Evolutionary conservation across 208 protist genomes (phyloP).

Genomic region (Jaenimonas drosophilae): DNA sequence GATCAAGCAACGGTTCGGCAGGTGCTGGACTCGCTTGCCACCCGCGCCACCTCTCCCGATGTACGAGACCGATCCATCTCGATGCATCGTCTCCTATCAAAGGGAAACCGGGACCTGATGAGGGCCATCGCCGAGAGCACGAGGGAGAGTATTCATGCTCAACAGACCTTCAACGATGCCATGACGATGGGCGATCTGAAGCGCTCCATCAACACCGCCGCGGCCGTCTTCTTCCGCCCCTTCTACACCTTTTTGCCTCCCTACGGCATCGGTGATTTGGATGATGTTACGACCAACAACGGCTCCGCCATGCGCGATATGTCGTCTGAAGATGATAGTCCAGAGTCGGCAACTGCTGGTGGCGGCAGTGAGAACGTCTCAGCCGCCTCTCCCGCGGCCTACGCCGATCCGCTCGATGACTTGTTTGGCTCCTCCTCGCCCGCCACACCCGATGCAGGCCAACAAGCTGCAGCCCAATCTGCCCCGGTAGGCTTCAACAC

Average conservation of each 20-base stretch:
- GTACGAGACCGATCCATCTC: constrained; percentile 98
- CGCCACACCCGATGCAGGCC: too few relatives aligned
- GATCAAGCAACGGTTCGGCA: constrained; percentile 48
- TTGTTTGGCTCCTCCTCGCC: too few relatives aligned
- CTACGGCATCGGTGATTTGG: constrained; percentile 54
- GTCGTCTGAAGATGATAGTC: neutral
- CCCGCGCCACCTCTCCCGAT: constrained; percentile 95
- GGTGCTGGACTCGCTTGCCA: constrained; percentile 58
- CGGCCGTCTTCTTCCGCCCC: constrained; percentile 95
- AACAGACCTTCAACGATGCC: constrained; percentile 88
- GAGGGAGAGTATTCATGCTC: constrained; percentile 91
- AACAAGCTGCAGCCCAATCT: neutral
- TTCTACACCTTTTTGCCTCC: constrained; percentile 90
- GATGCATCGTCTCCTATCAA: constrained; percentile 98
- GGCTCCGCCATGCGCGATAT: constrained; percentile 3
- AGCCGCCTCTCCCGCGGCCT: neutral
- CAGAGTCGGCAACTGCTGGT: neutral
- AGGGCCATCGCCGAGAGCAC: too few relatives aligned
- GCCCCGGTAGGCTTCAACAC: neutral
- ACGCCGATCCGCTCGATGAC: constrained; percentile 29
- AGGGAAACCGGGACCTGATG: too few relatives aligned
- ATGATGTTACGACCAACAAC: constrained; percentile 11
- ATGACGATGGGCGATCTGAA: constrained; percentile 87
- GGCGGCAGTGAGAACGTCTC: neutral
- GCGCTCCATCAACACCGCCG: constrained; percentile 87